Base-by-base conservation (phyloP, 2,329 filamentous ascomycete genomes). In the Rhynchosporium graminicola region DNA sequence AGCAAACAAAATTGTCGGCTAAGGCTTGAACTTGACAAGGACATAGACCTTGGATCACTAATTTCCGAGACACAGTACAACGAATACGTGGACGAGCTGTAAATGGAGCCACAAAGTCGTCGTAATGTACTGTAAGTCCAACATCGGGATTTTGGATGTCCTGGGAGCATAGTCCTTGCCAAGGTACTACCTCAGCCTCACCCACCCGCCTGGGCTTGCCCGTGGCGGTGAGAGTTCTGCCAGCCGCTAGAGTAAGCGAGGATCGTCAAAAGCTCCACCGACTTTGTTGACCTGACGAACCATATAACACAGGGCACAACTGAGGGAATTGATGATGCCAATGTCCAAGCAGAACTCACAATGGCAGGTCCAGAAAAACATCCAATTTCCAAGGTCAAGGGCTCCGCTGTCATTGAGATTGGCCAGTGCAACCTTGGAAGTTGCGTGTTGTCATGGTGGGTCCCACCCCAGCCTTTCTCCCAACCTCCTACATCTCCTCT, bases 401-500 rank as follows among this genome's bases (percentile, higher is more conserved):
- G 36, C 33, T 42, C 50, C 33, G 50, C 50, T 54, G 50, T 54
- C 50, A 31, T 54, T 54, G 50, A 20, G 28, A 28, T 40, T 20
- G n/a, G 33, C 50, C 50, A 54, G 50, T 36, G 33, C 33, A 20
- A 54, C 15, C 50, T 54, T 54, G 50, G 50, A 54, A 42, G 50
- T 33, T 54, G 50, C 28, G 36, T 54, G 50, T 26, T 54, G 50
- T 54, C n/a, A 33, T 40, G 50, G 36, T 52, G 50, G 50, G 36
- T 29, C 48, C 50, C 36, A 33, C n/a, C 47, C 50, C 50, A 54
- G 50, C 50, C 50, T 33, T 33, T 33, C 40, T 40, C 50, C 50
- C 50, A 54, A 40, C 50, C 50, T 13, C 50, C 50, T 40, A n/a
- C 50, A 54, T 8, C 50, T 54, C 50, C 38, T 40, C 50, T 54